These are phyloP conservation scores for Physaria fendleri DNA, from an alignment of 345 rosid genomes.

Conservation along the genomic window DNA sequence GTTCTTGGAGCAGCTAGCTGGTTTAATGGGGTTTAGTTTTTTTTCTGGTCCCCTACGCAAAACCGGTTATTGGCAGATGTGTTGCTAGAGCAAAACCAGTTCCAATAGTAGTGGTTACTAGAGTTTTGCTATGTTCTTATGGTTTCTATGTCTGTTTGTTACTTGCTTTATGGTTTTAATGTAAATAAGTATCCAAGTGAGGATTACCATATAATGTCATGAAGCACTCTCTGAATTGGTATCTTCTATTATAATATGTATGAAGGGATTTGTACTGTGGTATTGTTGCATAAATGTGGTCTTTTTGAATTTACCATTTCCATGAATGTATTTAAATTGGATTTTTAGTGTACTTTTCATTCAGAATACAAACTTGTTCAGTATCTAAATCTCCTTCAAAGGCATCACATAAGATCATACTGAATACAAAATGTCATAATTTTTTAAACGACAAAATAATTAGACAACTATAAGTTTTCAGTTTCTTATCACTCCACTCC, in stretches of 20 bases:
- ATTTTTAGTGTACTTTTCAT: too few relatives aligned
- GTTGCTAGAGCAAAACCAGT: conserved; percentile 8
- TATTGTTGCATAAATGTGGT: background rate
- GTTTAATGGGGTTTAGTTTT: conserved; percentile 22
- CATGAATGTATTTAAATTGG: too few relatives aligned
- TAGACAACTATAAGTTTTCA: background rate
- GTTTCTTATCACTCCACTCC: background rate
- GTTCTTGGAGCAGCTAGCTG: conserved; percentile 20
- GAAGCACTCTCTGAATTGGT: conserved; percentile 1
- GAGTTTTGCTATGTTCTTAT: conserved; percentile 17
- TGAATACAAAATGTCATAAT: background rate
- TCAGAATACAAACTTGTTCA: too few relatives aligned
- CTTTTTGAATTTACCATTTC: background rate
- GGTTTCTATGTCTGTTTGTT: conserved; percentile 2
- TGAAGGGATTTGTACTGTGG: background rate
- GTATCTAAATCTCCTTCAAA: background rate
- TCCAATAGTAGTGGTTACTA: conserved; percentile 1
- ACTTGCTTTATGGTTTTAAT: background rate
- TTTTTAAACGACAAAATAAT: background rate
- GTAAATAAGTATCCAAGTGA: background rate
- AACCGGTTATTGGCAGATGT: conserved; percentile 9
- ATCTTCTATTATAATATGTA: background rate
- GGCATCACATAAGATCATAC: background rate
- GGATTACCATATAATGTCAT: background rate
- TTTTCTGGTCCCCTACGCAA: conserved; percentile 1